Evolutionary conservation across 495 filamentous ascomycete species (phyloP).

Genomic region (Letharia columbiana): DNA sequence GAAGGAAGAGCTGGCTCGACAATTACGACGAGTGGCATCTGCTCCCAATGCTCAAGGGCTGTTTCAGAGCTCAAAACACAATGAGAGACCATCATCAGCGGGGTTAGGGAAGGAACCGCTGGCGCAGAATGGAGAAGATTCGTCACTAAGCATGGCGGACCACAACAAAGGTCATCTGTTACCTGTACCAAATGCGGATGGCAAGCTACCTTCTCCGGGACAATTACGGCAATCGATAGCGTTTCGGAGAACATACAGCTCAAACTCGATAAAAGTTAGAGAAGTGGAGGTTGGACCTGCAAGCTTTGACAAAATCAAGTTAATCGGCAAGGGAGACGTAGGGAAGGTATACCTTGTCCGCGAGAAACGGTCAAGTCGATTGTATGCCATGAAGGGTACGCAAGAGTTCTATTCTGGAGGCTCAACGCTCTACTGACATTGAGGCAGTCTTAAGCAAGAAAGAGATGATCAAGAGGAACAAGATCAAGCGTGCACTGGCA

Average conservation of each 20-base stretch:
- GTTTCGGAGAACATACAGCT: conserved; percentile 94
- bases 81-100: conserved; percentile 68
- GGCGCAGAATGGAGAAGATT: conserved; percentile 45
- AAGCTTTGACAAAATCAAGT: conserved; percentile 98
- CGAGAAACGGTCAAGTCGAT: conserved; percentile 89
- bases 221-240: conserved; percentile 52
- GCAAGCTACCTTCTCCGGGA: conserved; percentile 41
- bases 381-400: conserved; percentile 98
- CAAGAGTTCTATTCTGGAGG: conserved; percentile 15
- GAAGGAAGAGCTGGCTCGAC: conserved; percentile 88
- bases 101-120: conserved; percentile 72
- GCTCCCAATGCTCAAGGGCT: conserved; percentile 95
- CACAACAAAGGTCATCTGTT: conserved; percentile 39
- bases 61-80: conserved; percentile 58
- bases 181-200: conserved; percentile 38
- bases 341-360: conserved; percentile 96
- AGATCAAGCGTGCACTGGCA: conserved; percentile 96
- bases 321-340: conserved; percentile 97
- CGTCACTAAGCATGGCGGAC: conserved; percentile 51
- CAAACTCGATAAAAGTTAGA: conserved; percentile 81
- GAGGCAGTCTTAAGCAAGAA: conserved; percentile 88
- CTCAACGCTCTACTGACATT: conserved; percentile 30
- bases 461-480: conserved; percentile 99
- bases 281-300: conserved; percentile 92
- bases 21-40: conserved; percentile 85